These are phyloP conservation scores for Phanerochaete carnosa DNA, from an alignment of 768 basidiomycete species.

Conservation along the genomic window DNA sequence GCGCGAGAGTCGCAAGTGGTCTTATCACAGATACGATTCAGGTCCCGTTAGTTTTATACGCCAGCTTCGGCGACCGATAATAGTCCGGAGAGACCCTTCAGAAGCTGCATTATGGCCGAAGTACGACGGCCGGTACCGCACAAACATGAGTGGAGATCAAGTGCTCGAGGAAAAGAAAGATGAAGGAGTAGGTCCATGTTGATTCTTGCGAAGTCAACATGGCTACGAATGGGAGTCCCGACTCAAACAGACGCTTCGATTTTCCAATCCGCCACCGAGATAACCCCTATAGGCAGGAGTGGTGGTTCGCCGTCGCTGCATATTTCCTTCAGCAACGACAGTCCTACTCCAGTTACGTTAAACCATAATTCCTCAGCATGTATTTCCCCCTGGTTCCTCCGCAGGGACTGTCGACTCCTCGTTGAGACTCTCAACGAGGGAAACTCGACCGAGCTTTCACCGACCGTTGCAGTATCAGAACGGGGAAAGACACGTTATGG, in stretches of 20 bases:
- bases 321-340: neutral
- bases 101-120: slow-evolving; percentile 4
- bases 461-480: slow-evolving; percentile 8
- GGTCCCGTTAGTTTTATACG: slow-evolving; percentile 8
- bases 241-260: slow-evolving; percentile 1
- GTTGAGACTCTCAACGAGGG: neutral
- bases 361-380: neutral
- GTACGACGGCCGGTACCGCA: neutral
- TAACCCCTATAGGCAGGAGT: slow-evolving; percentile 9
- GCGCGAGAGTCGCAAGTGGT: neutral
- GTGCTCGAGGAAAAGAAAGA: neutral
- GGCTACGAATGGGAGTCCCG: slow-evolving; percentile 1
- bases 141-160: neutral
- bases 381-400: slow-evolving; percentile 13
- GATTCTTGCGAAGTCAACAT: slow-evolving; percentile 3
- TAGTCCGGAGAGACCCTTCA: slow-evolving; percentile 6
- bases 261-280: slow-evolving; percentile 4
- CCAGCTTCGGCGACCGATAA: slow-evolving; percentile 5
- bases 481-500: neutral
- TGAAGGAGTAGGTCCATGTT: slow-evolving; percentile 12
- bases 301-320: slow-evolving; percentile 3
- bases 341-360: neutral
- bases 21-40: slow-evolving; percentile 14
- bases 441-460: slow-evolving; percentile 13
- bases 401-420: neutral